Base-by-base conservation (phyloP, 495 filamentous ascomycete species). In the Xylaria nigripes region DNA sequence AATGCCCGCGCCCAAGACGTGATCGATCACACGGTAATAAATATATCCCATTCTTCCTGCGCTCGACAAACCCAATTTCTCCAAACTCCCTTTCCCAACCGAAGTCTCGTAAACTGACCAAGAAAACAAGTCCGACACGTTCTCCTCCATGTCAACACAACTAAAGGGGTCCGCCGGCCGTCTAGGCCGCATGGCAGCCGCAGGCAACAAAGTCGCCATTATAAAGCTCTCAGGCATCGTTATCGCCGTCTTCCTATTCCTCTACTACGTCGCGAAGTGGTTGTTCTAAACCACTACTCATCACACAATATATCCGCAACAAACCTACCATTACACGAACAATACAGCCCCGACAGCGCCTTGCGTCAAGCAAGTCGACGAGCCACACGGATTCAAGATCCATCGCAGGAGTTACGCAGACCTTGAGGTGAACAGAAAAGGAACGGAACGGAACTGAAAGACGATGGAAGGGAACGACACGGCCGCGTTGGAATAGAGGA, bases 101-200 rank as follows among this genome's bases (percentile, higher is more conserved):
- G 8, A 50, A 22, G 10, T 24, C 5, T 9, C 22, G n/a, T 18
- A 40, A 16, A 40, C 36, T 40, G 25, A 45, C 15, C 2, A 45
- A 13, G 23, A 23, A 5, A 38, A 45, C 9, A 51, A 79, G 78
- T 68, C 64, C 62, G 76, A 81, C 49, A 81, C 76, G 29, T 82
- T 86, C 68, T 77, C 76, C 54, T 76, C 76, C 24, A 81, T 81
- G 77, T 70, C 69, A 40, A 74, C 77, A 6, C 79, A 78, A 42
- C 74, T 98, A 16, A 93, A 91, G 68, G 89, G 89, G 44, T 93
- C 88, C 59, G 92, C 90, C 25, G 76, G 79, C 34, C 81, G 93
- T n/a, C 70, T 98, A 27, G 86, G 85, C n/a, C 81, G 89, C 48
- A 96, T 96, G 90, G 93, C 93, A 25, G 83, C 84, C 54, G 80